Evolutionary conservation across 2,329 filamentous ascomycete genomes (phyloP), one percentile per base, ranked within the genome.

Genomic region (Daldinia eschscholtzii): DNA sequence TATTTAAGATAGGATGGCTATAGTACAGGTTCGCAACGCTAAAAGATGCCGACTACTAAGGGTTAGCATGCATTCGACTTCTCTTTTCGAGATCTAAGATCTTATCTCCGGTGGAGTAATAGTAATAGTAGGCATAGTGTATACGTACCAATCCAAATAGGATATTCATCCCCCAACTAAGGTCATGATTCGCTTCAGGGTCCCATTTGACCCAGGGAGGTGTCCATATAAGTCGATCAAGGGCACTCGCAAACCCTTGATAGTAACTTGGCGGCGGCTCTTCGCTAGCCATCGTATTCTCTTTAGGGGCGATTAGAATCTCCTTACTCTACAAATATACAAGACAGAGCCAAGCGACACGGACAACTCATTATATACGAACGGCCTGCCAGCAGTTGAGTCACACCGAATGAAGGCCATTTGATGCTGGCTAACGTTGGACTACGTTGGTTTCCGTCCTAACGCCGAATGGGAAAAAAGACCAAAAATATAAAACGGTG

Each of bases 1-100:
- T 87, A 75, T 94, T 93, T 26, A 95, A 82, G 53, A 95, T 92
- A 0, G 93, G 92, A 74, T 94, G 92, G 66, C 87, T 92, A 79
- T 95, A 94, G 80, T 95, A 95, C 2, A 95, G 82, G 73, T 94
- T 94, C 18, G 92, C 92, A 6, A 94, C 92, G 0, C 91, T 93
- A 72, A 93, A 89, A 3, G 89, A 86, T 0, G 82, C 81, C 2
- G 86, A 80, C 86, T 88, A 18, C 18, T 15, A 35, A 18, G 3
- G 55, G 59, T 71, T 3, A 69, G 62, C 41, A 39, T 35, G 35
- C 20, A 28, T 26, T 23, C 5, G 28, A 23, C n/a, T 10, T 35
- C 15, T 10, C 18, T 33, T 13, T 33, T n/a, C 12, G 12, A 30
- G 2, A 26, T 39, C 52, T 48, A 20, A 18, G 5, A 5, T 33